phyloP scores from a whole-genome alignment of 1,284 basidiomycete genomes.

The Neonothopanus nambi region DNA sequence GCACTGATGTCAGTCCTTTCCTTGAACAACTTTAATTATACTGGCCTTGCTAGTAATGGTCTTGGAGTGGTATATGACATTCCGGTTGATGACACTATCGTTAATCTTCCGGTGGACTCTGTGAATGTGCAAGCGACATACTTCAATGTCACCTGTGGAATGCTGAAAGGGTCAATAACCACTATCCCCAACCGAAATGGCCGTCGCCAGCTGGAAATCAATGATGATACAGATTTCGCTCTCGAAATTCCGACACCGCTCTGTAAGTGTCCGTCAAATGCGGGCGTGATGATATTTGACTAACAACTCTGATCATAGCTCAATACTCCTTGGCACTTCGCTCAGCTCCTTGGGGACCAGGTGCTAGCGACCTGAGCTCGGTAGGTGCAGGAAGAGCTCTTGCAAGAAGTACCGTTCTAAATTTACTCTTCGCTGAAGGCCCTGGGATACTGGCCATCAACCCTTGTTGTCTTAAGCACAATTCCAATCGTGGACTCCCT shows the following conservation, averaged over 20 bases:
- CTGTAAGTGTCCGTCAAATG: too few relatives aligned
- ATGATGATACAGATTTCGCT: too few relatives aligned
- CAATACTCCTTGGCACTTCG: background rate
- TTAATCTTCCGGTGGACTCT: background rate
- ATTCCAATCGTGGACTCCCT: background rate
- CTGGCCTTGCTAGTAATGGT: slow-evolving; percentile 5
- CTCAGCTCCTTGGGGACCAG: slow-evolving; percentile 2
- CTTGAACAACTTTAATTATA: background rate
- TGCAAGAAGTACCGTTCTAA: background rate
- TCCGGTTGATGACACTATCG: background rate
- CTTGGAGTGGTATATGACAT: background rate
- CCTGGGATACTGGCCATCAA: background rate
- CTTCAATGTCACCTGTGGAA: slow-evolving; percentile 12
- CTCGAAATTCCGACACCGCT: too few relatives aligned
- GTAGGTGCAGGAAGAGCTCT: background rate
- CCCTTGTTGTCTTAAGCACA: slow-evolving; percentile 5
- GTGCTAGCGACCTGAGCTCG: background rate
- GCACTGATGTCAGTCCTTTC: slow-evolving; percentile 1
- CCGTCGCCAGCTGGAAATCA: too few relatives aligned
- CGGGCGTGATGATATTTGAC: too few relatives aligned
- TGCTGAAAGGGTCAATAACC: too few relatives aligned
- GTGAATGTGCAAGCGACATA: slow-evolving; percentile 1
- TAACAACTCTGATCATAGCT: too few relatives aligned
- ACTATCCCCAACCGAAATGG: too few relatives aligned
- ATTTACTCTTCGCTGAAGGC: background rate